phyloP scores from a whole-genome alignment of 2,329 filamentous ascomycete species.

The Microdochium trichocladiopsis region DNA sequence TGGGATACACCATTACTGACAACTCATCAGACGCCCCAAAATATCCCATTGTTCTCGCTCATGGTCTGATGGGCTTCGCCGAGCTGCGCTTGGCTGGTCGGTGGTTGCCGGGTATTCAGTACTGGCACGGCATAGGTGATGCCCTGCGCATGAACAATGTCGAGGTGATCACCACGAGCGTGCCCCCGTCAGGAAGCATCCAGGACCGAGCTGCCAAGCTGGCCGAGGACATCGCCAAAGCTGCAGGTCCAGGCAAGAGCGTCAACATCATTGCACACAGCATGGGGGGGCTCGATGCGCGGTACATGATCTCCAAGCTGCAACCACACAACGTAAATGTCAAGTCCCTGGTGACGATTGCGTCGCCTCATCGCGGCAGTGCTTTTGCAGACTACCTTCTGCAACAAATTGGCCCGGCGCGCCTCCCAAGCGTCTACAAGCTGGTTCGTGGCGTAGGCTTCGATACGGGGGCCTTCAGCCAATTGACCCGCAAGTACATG shows the following conservation, averaged over 20 bases:
- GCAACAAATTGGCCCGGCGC: constrained; percentile 33
- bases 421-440: constrained; percentile 48
- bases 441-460: constrained; percentile 43
- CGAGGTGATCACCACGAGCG: constrained; percentile 51
- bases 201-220: constrained; percentile 52
- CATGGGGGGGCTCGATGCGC: constrained; percentile 59
- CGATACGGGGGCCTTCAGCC: constrained; percentile 52
- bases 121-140: constrained; percentile 59
- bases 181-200: constrained; percentile 55
- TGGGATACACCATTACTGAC: too few relatives aligned
- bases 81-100: constrained; percentile 42
- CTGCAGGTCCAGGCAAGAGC: constrained; percentile 35
- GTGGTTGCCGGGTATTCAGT: constrained; percentile 48
- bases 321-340: constrained; percentile 38
- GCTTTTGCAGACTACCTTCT: constrained; percentile 49
- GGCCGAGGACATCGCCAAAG: constrained; percentile 42
- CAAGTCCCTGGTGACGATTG: constrained; percentile 45
- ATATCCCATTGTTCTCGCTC: constrained; percentile 57
- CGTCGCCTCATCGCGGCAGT: constrained; percentile 48
- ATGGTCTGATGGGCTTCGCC: constrained; percentile 58
- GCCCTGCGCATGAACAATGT: constrained; percentile 46
- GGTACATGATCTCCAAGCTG: constrained; percentile 57
- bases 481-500: constrained; percentile 55
- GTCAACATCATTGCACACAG: constrained; percentile 73
- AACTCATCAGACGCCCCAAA: constrained; percentile 43